Conservation (phyloP, 1,284 basidiomycete species). For the Pseudozyma sp. region DNA sequence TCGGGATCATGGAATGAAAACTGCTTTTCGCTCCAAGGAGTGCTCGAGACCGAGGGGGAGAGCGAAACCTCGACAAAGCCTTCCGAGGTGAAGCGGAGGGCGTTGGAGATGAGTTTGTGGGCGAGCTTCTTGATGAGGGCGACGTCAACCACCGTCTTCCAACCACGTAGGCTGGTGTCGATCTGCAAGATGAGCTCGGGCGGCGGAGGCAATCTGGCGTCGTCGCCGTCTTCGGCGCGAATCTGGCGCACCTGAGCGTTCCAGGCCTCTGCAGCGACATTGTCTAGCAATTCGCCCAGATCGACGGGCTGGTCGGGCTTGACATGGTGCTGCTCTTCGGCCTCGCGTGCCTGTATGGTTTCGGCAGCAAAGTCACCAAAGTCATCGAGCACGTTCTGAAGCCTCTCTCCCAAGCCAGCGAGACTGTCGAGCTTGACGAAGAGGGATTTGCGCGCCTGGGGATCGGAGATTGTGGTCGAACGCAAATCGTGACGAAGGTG, state of each 20-base stretch:
- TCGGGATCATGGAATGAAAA: conserved; percentile 5
- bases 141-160: conserved; percentile 45
- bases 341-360: conserved; percentile 38
- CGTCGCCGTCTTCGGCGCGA: conserved; percentile 45
- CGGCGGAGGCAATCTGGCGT: conserved; percentile 53
- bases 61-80: conserved; percentile 53
- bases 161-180: conserved; percentile 44
- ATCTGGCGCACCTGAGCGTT: conserved; percentile 48
- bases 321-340: conserved; percentile 29
- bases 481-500: conserved; percentile 29
- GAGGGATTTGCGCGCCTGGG: conserved; percentile 14
- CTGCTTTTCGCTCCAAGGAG: conserved; percentile 10
- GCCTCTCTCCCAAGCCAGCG: conserved; percentile 40
- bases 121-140: conserved; percentile 34
- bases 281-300: conserved; percentile 41
- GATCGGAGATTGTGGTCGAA: conserved; percentile 9
- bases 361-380: conserved; percentile 48
- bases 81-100: conserved; percentile 51
- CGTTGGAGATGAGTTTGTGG: conserved; percentile 54
- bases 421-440: conserved; percentile 31
- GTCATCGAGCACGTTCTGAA: conserved; percentile 41
- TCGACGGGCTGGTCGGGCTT: conserved; percentile 37
- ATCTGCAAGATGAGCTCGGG: conserved; percentile 53
- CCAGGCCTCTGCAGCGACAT: conserved; percentile 41
- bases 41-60: conserved; percentile 28